Evolutionary conservation across 306 rosid genomes (phyloP).

Genomic region (Gastrolobium bilobum): DNA sequence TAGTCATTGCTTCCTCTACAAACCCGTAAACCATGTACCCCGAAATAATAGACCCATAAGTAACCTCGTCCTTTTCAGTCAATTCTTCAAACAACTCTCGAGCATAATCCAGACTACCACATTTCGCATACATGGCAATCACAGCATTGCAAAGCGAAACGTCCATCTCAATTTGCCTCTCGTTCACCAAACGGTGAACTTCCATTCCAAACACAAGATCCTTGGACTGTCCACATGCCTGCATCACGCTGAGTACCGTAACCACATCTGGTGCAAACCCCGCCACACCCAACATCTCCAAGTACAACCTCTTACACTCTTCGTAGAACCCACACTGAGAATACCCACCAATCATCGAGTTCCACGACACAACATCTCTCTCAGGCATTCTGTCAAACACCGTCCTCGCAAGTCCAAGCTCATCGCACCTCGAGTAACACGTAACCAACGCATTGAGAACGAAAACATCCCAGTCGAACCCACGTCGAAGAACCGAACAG

Average conservation of each 20-base stretch:
- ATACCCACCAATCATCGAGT: conserved; percentile 86
- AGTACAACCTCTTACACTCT: conserved; percentile 72
- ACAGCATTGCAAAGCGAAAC: conserved; percentile 72
- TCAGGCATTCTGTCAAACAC: conserved; percentile 67
- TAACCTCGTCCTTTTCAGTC: conserved; percentile 76
- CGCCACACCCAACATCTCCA: conserved; percentile 58
- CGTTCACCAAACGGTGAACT: conserved; percentile 64
- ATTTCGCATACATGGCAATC: conserved; percentile 81
- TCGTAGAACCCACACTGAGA: conserved; percentile 75
- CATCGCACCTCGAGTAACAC: conserved; percentile 71
- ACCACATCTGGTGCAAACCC: conserved; percentile 65
- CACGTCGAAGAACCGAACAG: conserved; percentile 61
- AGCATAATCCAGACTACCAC: conserved; percentile 85
- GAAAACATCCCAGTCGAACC: conserved; percentile 66
- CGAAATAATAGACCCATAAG: conserved; percentile 72
- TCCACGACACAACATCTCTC: conserved; percentile 86
- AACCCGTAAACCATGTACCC: conserved; percentile 83
- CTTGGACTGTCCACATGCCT: conserved; percentile 86
- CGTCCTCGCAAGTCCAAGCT: conserved; percentile 62
- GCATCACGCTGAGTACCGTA: conserved; percentile 75
- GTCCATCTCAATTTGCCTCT: conserved; percentile 64
- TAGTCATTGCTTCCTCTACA: conserved; percentile 69
- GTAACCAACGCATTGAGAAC: conserved; percentile 75
- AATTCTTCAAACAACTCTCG: conserved; percentile 71
- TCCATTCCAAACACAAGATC: conserved; percentile 78